These are phyloP conservation scores for Ophiostoma fasciatum DNA, from an alignment of 2,329 filamentous ascomycete species.

Conservation along the genomic window DNA sequence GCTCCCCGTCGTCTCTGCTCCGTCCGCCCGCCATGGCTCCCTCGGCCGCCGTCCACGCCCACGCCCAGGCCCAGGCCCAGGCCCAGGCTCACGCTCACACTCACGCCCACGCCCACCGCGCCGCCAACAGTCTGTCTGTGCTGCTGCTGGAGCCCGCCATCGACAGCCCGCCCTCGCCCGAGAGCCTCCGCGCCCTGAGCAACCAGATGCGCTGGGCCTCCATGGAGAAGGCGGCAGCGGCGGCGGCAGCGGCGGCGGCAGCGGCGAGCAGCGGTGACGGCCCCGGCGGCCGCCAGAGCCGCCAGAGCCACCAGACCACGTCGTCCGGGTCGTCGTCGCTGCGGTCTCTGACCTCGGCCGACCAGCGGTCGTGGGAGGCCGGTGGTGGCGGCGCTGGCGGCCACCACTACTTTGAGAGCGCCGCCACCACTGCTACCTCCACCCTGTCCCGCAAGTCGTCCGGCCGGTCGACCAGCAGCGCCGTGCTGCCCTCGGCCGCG, in stretches of 20 bases:
- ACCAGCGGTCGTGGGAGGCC: constrained; percentile 35
- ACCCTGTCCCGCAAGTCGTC: constrained; percentile 40
- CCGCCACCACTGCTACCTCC: constrained; percentile 5
- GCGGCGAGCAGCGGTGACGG: too few relatives aligned
- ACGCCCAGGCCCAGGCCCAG: too few relatives aligned
- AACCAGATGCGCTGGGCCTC: constrained; percentile 43
- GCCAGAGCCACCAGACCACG: constrained; percentile 27
- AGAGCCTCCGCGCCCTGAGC: constrained; percentile 41
- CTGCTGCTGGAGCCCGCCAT: constrained; percentile 41
- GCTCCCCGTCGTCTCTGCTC: too few relatives aligned
- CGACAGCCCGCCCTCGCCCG: constrained; percentile 46
- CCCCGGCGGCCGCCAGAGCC: constrained; percentile 1
- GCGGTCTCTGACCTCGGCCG: constrained; percentile 28
- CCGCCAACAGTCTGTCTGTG: too few relatives aligned
- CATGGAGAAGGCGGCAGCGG: constrained; percentile 28
- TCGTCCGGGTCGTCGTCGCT: constrained; percentile 43
- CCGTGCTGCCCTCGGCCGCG: too few relatives aligned
- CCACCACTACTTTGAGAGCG: constrained; percentile 27
- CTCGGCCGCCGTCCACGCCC: too few relatives aligned
- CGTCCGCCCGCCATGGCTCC: too few relatives aligned
- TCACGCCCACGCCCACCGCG: too few relatives aligned
- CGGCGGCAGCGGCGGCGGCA: too few relatives aligned
- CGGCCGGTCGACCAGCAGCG: constrained; percentile 36
- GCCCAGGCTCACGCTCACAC: too few relatives aligned
- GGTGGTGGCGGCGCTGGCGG: too few relatives aligned